These are phyloP conservation scores for Cryphonectria naterciae DNA, from an alignment of 2,329 filamentous ascomycete genomes.

Conservation along the genomic window DNA sequence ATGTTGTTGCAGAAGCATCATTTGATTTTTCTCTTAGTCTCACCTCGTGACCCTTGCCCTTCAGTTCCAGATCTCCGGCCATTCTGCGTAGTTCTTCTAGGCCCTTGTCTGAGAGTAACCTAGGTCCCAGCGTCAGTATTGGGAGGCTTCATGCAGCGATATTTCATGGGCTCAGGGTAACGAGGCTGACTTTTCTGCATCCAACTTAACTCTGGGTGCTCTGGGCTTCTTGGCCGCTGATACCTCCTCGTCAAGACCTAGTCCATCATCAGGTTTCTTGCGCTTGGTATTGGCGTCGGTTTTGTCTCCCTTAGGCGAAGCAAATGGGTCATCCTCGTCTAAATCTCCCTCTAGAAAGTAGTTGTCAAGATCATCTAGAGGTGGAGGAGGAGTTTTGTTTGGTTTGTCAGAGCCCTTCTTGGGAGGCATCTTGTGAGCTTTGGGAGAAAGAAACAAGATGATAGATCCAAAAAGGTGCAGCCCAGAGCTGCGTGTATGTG, in stretches of 20 bases:
- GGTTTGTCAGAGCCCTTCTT: conserved; percentile 36
- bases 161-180: not conserved
- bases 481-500: not conserved
- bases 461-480: not conserved
- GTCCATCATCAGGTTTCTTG: conserved; percentile 50
- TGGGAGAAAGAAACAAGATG: not conserved
- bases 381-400: conserved; percentile 35
- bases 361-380: conserved; percentile 71
- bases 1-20: too few species aligned
- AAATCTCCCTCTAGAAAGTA: conserved; percentile 67
- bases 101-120: conserved; percentile 80
- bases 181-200: conserved; percentile 68
- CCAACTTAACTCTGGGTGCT: conserved; percentile 78
- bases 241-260: conserved; percentile 87
- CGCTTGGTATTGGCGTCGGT: conserved; percentile 54
- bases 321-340: conserved; percentile 49
- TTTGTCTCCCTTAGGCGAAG: conserved; percentile 49
- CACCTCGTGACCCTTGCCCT: conserved; percentile 93
- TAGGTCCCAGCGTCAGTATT: conserved; percentile 41
- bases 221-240: conserved; percentile 76
- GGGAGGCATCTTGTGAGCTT: conserved; percentile 19
- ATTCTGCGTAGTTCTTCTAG: conserved; percentile 80
- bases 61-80: conserved; percentile 75
- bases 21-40: conserved; percentile 18
- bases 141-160: not conserved